phyloP scores from a whole-genome alignment of 306 rosid species.

The Citrullus amarus region DNA sequence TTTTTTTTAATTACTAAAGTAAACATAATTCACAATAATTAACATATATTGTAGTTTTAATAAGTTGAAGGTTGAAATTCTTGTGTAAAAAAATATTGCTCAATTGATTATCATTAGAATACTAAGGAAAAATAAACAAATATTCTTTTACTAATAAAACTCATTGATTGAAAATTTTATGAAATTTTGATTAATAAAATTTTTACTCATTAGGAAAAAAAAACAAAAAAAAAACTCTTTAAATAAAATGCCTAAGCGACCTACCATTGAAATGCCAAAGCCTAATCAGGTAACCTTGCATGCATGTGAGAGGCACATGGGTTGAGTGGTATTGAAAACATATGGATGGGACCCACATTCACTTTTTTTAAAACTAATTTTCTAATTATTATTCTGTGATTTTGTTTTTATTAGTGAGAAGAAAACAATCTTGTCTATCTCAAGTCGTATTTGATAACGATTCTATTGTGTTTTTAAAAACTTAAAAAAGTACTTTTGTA shows the following conservation, averaged over 20 bases:
- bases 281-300: background rate
- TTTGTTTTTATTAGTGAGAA: background rate
- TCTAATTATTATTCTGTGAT: background rate
- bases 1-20: no score
- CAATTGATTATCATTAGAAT: background rate
- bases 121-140: background rate
- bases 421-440: background rate
- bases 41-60: no score
- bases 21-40: no score
- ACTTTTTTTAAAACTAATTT: background rate
- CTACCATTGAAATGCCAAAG: no score
- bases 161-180: background rate
- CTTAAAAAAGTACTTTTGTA: no score
- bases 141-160: background rate
- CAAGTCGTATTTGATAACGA: background rate
- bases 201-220: background rate
- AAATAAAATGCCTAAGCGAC: no score
- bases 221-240: no score
- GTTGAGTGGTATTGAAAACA: background rate
- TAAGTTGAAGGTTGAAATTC: no score
- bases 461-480: no score
- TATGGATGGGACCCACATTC: background rate
- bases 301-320: slow-evolving; percentile 2
- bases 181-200: background rate
- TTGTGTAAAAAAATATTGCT: background rate